Evolutionary conservation across 1,284 basidiomycete genomes (phyloP).

Genomic region (Stygiomarasmius scandens): DNA sequence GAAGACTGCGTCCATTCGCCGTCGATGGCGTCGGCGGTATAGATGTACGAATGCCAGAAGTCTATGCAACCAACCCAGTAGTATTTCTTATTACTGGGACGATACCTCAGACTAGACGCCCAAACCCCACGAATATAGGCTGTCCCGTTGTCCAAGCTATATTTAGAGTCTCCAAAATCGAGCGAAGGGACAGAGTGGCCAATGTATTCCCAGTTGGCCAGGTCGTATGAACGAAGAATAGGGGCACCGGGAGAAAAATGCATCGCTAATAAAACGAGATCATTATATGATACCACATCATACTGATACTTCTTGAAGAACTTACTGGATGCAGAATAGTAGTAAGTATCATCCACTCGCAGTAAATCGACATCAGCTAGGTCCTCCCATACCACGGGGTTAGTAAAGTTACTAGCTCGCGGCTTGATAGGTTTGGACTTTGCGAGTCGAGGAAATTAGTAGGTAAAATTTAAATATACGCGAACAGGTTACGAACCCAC

Average conservation of each 20-base stretch:
- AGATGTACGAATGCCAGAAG: neutral
- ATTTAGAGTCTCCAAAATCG: conserved; percentile 18
- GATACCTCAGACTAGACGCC: conserved; percentile 26
- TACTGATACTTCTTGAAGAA: too few species aligned
- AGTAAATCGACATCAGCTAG: neutral
- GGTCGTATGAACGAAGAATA: conserved; percentile 23
- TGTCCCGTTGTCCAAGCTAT: conserved; percentile 21
- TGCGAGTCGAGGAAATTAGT: too few species aligned
- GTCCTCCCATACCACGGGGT: too few species aligned
- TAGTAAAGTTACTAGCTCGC: too few species aligned
- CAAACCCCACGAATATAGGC: conserved; percentile 30
- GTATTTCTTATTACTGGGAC: conserved; percentile 21
- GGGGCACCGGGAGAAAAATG: conserved; percentile 20
- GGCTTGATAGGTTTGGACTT: too few species aligned
- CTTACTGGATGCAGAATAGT: conserved; percentile 12
- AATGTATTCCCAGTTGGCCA: conserved; percentile 30
- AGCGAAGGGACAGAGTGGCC: conserved; percentile 28
- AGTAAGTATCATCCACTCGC: conserved; percentile 22
- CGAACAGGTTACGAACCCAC: too few species aligned
- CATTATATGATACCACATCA: too few species aligned
- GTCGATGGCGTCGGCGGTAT: neutral
- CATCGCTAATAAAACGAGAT: conserved; percentile 21
- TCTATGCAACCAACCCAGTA: conserved; percentile 30
- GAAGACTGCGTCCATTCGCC: conserved; percentile 17
- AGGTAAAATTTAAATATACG: too few species aligned